Percentiles rank a stretch among this genome's conserved stretches.
Conservation (phyloP, 1,284 basidiomycete species). For the Apiotrichum domesticum region DNA sequence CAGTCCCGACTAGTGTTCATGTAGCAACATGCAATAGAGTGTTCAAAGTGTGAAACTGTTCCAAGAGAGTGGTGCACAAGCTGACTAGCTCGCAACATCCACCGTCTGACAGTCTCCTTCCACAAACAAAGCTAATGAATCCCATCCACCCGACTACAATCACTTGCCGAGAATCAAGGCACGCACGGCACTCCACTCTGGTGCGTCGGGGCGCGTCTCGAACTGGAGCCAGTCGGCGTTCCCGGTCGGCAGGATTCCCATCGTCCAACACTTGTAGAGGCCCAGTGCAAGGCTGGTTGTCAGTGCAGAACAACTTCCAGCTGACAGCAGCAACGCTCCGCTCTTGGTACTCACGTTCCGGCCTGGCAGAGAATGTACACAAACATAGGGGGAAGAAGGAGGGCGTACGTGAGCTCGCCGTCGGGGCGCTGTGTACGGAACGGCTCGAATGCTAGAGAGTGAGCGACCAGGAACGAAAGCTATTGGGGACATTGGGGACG, state of each 20-base stretch:
- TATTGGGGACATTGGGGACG: conserved; percentile 26
- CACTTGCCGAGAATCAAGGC: conserved; percentile 8
- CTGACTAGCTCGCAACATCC: neutral
- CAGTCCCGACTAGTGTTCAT: neutral
- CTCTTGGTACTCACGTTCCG: conserved; percentile 21
- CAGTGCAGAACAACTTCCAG: neutral
- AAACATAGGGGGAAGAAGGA: conserved; percentile 39
- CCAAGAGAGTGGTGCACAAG: too few relatives aligned
- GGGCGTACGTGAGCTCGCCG: conserved; percentile 27
- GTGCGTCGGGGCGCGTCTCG: conserved; percentile 56
- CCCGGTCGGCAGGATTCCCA: conserved; percentile 81
- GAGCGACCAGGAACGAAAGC: neutral
- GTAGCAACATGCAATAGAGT: neutral
- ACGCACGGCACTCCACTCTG: conserved; percentile 16
- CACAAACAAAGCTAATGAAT: too few relatives aligned
- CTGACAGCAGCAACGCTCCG: too few relatives aligned
- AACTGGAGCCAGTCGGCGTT: conserved; percentile 89
- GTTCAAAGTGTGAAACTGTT: too few relatives aligned
- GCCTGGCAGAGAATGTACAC: conserved; percentile 43
- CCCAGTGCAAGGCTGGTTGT: conserved; percentile 60
- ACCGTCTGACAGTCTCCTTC: neutral
- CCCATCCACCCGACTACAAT: neutral
- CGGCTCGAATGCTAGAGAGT: conserved; percentile 43
- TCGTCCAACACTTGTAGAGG: conserved; percentile 80
- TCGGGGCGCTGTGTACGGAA: conserved; percentile 25